Evolutionary conservation across 1,284 basidiomycete genomes (phyloP).

Genomic region (Sanguinoderma infundibulare): DNA sequence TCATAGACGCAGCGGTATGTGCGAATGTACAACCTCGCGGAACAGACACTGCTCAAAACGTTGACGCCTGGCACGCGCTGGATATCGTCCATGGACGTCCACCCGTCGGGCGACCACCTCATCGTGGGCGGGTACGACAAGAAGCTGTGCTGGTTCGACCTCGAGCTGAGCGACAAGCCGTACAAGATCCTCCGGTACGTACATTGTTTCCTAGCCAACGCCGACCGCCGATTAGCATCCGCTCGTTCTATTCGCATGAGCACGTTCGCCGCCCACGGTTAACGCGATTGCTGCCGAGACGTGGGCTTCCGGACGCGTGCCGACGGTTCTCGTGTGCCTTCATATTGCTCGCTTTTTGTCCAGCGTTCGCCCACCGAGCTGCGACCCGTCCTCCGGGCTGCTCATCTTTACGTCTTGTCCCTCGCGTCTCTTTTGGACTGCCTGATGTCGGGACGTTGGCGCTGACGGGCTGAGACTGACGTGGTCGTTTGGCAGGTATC

Average conservation of each 20-base stretch:
- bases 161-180: slow-evolving; percentile 94
- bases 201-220: slow-evolving; percentile 6
- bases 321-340: neutral
- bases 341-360: slow-evolving; percentile 9
- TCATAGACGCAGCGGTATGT: slow-evolving; percentile 96
- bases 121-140: slow-evolving; percentile 98
- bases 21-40: slow-evolving; percentile 92
- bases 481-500: slow-evolving; percentile 69
- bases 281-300: neutral
- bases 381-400: neutral
- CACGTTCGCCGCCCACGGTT: neutral
- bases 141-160: slow-evolving; percentile 98
- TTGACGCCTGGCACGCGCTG: slow-evolving; percentile 92
- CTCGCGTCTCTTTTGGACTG: neutral
- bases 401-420: neutral
- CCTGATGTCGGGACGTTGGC: neutral
- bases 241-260: neutral
- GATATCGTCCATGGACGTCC: slow-evolving; percentile 97
- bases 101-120: slow-evolving; percentile 94
- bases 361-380: neutral
- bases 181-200: slow-evolving; percentile 91
- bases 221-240: neutral
- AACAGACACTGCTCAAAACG: slow-evolving; percentile 93
- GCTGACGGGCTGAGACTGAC: neutral
- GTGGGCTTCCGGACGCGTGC: neutral